Evolutionary conservation across 208 protist genomes (phyloP), one percentile per base, ranked within the genome.

Genomic region (Wallacemonas sp.): DNA sequence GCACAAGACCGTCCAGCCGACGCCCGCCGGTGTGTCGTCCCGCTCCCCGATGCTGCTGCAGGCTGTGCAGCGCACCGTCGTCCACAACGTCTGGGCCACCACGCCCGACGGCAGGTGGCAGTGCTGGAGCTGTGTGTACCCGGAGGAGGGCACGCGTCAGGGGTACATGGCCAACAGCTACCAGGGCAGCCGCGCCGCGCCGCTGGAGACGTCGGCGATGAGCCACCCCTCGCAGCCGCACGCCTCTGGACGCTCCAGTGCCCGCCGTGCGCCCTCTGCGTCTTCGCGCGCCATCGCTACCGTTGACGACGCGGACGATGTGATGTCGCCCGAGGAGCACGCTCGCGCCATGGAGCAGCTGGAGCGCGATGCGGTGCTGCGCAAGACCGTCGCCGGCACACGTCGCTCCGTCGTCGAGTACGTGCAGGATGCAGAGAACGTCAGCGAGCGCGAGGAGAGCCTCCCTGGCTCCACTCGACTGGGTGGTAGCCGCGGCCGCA

Each of bases 11-110:
- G 48, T 69, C 53, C 73, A 85, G 73, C 73, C 78, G 36, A 65
- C 73, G 2, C 53, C 57, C 32, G 30, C 38, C 50, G 33, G 52
- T 33, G 32, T 59, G 0, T 30, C 46, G 1, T 33, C 44, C 41
- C 62, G 74, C 66, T 62, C 66, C 34, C 50, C 42, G 36, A 75
- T 81, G 73, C 55, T 54, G 13, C 75, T 85, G 27, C 57, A 73
- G 63, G 70, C 75, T 2, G 72, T 81, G 27, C 71, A 73, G 30
- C 65, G 71, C 57, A 66, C 79, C 27, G 44, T 73, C 6, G 55
- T 79, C 37, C 66, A 79, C 65, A 73, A 85, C 36, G 68, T 81
- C 27, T 85, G 79, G 75, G 59, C 68, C 10, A 77, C 71, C 8
- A 69, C 37, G 34, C 60, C 63, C 24, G 71, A 85, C 45, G 79